Evolutionary conservation across 1,284 basidiomycete species (phyloP).

Genomic region (Agroathelia rolfsii): DNA sequence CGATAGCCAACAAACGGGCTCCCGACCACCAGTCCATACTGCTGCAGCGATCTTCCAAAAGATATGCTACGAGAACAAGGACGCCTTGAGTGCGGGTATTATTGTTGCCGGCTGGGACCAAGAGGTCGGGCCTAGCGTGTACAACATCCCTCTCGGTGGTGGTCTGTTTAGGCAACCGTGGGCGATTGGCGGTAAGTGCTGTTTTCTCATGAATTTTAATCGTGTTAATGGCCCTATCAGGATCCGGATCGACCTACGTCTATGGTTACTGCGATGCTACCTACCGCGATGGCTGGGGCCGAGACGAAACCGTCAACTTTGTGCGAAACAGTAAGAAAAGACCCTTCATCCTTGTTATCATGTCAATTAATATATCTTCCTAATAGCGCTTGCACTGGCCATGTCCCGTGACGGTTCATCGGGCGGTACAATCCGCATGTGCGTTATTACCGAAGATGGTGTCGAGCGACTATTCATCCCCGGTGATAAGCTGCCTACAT

Average conservation of each 20-base stretch:
- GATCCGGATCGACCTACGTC: constrained; percentile 95
- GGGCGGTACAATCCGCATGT: constrained; percentile 96
- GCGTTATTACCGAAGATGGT: constrained; percentile 86
- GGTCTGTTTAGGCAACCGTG: constrained; percentile 92
- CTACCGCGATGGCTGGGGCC: constrained; percentile 89
- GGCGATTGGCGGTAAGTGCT: constrained; percentile 80
- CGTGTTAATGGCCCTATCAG: constrained; percentile 27
- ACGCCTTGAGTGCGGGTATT: constrained; percentile 83
- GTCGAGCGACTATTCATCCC: constrained; percentile 93
- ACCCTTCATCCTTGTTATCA: constrained; percentile 5
- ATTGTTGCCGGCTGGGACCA: constrained; percentile 99
- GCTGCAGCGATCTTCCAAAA: constrained; percentile 84
- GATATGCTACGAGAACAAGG: constrained; percentile 94
- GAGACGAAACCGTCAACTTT: constrained; percentile 87
- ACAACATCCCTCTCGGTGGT: constrained; percentile 92
- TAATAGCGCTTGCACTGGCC: constrained; percentile 80
- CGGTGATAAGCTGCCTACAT: constrained; percentile 82
- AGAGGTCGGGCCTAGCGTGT: constrained; percentile 87
- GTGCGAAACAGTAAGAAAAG: constrained; percentile 84
- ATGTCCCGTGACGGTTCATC: constrained; percentile 98
- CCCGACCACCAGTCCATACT: constrained; percentile 70
- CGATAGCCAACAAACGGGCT: constrained; percentile 56
- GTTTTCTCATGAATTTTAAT: constrained; percentile 2
- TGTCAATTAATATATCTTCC: constrained; percentile 6
- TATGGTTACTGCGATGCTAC: constrained; percentile 99